A percentile compares a stretch with the other conserved stretches of the same genome.
Conservation (phyloP, 495 filamentous ascomycete genomes). For the Hypoxylon intermedium region DNA sequence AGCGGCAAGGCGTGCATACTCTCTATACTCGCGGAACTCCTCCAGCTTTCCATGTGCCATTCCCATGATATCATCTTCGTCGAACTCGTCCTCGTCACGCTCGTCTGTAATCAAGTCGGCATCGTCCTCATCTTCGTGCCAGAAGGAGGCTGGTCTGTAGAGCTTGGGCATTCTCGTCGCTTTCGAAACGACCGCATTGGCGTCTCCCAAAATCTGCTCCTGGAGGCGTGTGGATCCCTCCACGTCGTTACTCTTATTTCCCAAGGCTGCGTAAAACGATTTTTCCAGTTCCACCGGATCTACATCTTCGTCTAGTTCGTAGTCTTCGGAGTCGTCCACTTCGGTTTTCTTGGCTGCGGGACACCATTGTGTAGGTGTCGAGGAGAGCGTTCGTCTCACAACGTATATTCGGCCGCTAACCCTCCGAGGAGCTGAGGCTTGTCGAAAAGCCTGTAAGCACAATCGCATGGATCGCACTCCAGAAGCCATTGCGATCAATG, state of each 20-base stretch:
- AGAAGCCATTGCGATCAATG: slow-evolving; percentile 53
- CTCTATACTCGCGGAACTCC: slow-evolving; percentile 84
- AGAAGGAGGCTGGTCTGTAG: slow-evolving; percentile 44
- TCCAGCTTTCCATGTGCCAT: slow-evolving; percentile 87
- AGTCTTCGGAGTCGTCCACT: slow-evolving; percentile 17
- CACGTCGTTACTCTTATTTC: not conserved
- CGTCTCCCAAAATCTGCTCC: slow-evolving; percentile 8
- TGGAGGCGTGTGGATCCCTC: slow-evolving; percentile 10
- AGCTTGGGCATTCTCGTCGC: slow-evolving; percentile 11
- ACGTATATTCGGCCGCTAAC: slow-evolving; percentile 36
- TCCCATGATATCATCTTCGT: slow-evolving; percentile 81
- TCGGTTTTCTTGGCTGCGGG: slow-evolving; percentile 23
- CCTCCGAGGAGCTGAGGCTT: slow-evolving; percentile 30
- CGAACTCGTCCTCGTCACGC: slow-evolving; percentile 50
- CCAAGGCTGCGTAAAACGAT: slow-evolving; percentile 5
- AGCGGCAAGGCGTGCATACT: slow-evolving; percentile 84
- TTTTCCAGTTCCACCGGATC: slow-evolving; percentile 14
- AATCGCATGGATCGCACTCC: slow-evolving; percentile 57
- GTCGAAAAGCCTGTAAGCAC: slow-evolving; percentile 51
- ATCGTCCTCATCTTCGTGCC: slow-evolving; percentile 53
- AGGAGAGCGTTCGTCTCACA: slow-evolving; percentile 48
- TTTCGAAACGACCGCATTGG: not conserved
- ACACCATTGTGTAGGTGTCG: slow-evolving; percentile 42
- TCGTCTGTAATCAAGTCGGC: slow-evolving; percentile 51
- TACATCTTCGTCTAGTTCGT: slow-evolving; percentile 23